Conservation (phyloP, 208 protist species). For the Trichomonas gallinae region DNA sequence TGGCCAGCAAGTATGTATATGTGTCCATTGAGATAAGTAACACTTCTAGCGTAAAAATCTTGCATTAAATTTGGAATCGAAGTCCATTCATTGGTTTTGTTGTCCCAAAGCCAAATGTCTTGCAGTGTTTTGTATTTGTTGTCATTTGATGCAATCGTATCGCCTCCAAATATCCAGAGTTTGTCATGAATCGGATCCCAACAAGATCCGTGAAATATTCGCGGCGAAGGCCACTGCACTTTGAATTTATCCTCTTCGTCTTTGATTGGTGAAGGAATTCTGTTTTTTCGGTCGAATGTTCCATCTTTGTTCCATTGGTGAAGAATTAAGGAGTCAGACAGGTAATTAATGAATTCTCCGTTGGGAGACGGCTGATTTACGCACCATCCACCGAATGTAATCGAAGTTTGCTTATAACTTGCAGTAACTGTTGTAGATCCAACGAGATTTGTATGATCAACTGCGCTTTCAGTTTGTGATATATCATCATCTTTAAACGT, state of each 20-base stretch:
- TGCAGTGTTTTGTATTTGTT: neutral
- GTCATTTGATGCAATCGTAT: neutral
- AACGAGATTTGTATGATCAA: neutral
- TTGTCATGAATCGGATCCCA: neutral
- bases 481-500: neutral
- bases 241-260: neutral
- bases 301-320: neutral
- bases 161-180: neutral
- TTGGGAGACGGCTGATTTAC: neutral
- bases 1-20: neutral
- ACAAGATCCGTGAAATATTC: neutral
- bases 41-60: neutral
- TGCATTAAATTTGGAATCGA: neutral
- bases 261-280: neutral
- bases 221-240: neutral
- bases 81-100: neutral
- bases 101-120: neutral
- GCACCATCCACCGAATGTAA: neutral
- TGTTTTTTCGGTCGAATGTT: neutral
- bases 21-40: neutral
- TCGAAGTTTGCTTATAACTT: neutral
- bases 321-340: neutral
- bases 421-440: neutral
- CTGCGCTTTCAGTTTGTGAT: neutral
- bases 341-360: neutral